phyloP scores from a whole-genome alignment of 805 yeast species.

The Cyberlindnera veronae region DNA sequence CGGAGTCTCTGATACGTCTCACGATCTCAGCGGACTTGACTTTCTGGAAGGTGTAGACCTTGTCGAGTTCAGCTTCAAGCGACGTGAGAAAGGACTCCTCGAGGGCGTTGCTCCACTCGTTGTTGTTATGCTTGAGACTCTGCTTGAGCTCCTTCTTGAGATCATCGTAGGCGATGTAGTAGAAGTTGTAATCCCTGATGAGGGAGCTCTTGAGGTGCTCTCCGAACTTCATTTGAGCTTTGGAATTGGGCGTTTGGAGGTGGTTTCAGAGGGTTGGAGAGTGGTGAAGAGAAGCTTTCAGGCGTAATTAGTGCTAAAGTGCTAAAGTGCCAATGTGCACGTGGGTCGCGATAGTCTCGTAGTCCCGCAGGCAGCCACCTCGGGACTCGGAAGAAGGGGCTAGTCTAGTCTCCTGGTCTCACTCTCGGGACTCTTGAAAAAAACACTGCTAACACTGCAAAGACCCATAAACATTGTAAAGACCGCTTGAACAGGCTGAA shows the following conservation, averaged over 20 bases:
- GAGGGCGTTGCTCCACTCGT: slow-evolving; percentile 67
- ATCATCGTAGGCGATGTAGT: slow-evolving; percentile 89
- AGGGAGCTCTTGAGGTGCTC: slow-evolving; percentile 87
- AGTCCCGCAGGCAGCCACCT: not conserved
- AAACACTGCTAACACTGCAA: too few relatives aligned
- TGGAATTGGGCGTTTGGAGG: not conserved
- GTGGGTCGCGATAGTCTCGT: slow-evolving; percentile 1
- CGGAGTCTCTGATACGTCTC: slow-evolving; percentile 81
- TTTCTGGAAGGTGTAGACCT: slow-evolving; percentile 86
- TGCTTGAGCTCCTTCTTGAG: slow-evolving; percentile 77
- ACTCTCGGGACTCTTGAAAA: too few relatives aligned
- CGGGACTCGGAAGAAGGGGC: too few relatives aligned
- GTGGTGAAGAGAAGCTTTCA: too few relatives aligned
- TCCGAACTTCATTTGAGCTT: slow-evolving; percentile 79
- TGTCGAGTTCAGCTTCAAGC: slow-evolving; percentile 83
- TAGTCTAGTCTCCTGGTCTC: too few relatives aligned
- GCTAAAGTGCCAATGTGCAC: not conserved
- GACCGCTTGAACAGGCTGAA: not conserved
- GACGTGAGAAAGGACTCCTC: slow-evolving; percentile 77
- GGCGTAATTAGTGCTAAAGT: too few relatives aligned
- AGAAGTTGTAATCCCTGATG: slow-evolving; percentile 85
- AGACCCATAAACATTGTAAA: not conserved
- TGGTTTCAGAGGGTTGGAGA: too few relatives aligned
- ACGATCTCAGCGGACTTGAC: slow-evolving; percentile 83
- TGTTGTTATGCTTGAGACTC: slow-evolving; percentile 53